Base-by-base conservation (phyloP, 2,329 filamentous ascomycete species). In the Fusarium sp. region DNA sequence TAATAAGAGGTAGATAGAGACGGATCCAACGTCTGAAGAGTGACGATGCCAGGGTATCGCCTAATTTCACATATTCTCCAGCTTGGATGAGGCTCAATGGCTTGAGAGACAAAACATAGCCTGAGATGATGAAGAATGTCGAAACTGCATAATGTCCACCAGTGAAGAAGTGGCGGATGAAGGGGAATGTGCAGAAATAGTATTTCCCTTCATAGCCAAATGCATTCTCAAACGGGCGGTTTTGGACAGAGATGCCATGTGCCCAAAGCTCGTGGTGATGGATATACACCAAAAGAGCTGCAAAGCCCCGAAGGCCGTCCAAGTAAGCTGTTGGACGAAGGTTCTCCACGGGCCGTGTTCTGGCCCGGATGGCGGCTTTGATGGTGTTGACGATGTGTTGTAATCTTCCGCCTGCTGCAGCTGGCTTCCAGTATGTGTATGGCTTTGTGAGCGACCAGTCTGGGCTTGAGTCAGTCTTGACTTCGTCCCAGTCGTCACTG, bases 301-400 rank as follows among this genome's bases (percentile, higher is more conserved):
- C 88, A 63, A 91, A 90, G 5, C 90, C 89, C 72, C 90, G 80
- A 15, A 91, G 78, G 15, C 89, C 89, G 68, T 91, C 89, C 6
- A 78, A 63, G 67, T 87, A 89, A n/a, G 87, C 86, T 7, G 87
- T 89, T 18, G 80, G 78, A 9, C 84, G 79, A 15, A 83, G 76
- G 15, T 71, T 75, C 8, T 72, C 71, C 2, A 67, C 52, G 7
- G 66, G 55, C 3, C 64, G 49, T 39, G 65, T 42, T 42, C 62
- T 69, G 5, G 66, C 46, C 53, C 68, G 69, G 23, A 67, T 51
- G 2, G 54, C 45, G 9, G 58, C 52, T 47, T 46, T 67, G 46
- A 70, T 42, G 23, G 39, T 49, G 31, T 50, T 55, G 36, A 65
- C 3, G 15, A 53, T 25, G 21, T 67, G 48, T 5, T 56, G 59